Conservation (phyloP, 345 rosid genomes). For the Punica granatum region DNA sequence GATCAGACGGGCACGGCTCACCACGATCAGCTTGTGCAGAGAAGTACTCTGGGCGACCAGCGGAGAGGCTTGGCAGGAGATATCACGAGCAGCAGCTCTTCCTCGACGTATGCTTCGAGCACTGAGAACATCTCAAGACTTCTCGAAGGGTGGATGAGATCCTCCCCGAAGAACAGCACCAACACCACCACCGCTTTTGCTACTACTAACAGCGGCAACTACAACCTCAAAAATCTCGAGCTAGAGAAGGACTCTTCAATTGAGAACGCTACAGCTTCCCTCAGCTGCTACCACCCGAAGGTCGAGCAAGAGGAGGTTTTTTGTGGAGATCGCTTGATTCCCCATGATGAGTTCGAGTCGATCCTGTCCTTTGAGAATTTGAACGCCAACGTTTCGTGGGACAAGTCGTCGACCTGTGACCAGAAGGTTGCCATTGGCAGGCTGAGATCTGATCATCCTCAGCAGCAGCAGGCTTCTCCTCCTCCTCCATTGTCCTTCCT, state of each 20-base stretch:
- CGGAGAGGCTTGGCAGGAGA: background rate
- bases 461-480: slow-evolving; percentile 5
- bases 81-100: background rate
- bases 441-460: slow-evolving; percentile 1
- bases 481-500: slow-evolving; percentile 68
- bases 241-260: background rate
- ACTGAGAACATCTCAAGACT: slow-evolving; percentile 54
- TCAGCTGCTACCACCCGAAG: slow-evolving; percentile 17
- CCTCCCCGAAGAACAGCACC: slow-evolving; percentile 12
- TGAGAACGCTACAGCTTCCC: background rate
- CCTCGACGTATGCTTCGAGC: slow-evolving; percentile 71
- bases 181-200: background rate
- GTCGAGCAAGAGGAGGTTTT: slow-evolving; percentile 27
- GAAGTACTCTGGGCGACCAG: background rate
- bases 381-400: slow-evolving; percentile 32
- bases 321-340: slow-evolving; percentile 25
- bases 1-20: slow-evolving; percentile 10
- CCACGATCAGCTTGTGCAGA: slow-evolving; percentile 18
- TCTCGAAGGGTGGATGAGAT: slow-evolving; percentile 24
- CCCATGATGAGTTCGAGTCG: slow-evolving; percentile 48
- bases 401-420: slow-evolving; percentile 18
- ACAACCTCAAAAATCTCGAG: background rate
- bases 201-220: background rate
- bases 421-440: slow-evolving; percentile 3
- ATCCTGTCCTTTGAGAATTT: slow-evolving; percentile 50